These are phyloP conservation scores for Russula olivacea DNA, from an alignment of 768 basidiomycete species.

Conservation along the genomic window DNA sequence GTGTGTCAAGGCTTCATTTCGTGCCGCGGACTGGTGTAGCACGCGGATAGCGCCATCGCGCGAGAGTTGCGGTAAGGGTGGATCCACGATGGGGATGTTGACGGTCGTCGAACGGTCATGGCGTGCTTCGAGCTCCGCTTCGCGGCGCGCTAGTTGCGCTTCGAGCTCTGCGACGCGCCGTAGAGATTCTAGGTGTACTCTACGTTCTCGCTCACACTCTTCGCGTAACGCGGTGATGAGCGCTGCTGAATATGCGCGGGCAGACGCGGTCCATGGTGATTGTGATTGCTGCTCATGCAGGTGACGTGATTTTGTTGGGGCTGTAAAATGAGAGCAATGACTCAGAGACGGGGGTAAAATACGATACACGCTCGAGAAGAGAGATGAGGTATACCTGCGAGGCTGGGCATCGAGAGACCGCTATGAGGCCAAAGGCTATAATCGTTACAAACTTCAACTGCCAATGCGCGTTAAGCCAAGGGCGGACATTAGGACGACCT, in stretches of 20 bases:
- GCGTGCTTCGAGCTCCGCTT: constrained; percentile 44
- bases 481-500: background rate
- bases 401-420: constrained; percentile 7
- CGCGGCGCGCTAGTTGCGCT: constrained; percentile 52
- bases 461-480: background rate
- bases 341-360: background rate
- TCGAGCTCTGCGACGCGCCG: constrained; percentile 41
- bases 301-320: constrained; percentile 11
- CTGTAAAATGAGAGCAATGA: background rate
- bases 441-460: constrained; percentile 25
- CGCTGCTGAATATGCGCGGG: constrained; percentile 40
- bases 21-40: constrained; percentile 18
- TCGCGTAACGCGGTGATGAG: constrained; percentile 40
- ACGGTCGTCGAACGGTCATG: background rate
- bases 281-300: constrained; percentile 18
- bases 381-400: background rate
- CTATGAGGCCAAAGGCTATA: constrained; percentile 24
- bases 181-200: constrained; percentile 37
- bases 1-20: constrained; percentile 17
- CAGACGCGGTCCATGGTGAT: constrained; percentile 25
- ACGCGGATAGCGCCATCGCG: constrained; percentile 24
- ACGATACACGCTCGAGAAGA: background rate
- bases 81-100: background rate
- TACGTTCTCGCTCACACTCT: constrained; percentile 42
- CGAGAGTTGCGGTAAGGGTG: constrained; percentile 14